Base-by-base conservation (phyloP, 805 yeast genomes). In the Candida chauliodis region DNA sequence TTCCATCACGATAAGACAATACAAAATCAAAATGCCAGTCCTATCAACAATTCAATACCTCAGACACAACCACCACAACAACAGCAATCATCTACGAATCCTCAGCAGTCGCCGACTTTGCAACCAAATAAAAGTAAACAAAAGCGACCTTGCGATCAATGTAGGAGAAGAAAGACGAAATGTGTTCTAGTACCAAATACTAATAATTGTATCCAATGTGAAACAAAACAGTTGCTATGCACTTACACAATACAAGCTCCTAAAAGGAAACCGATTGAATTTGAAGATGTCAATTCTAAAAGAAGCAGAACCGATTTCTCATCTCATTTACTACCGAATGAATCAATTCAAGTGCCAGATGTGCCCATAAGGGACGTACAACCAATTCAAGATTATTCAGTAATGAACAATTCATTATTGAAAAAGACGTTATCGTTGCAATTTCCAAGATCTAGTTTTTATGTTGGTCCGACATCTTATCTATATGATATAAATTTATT, bases 361-460 rank as follows among this genome's bases (percentile, higher is more conserved):
- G 73, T 66, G n/a, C 59, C 61, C 3, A 70, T 76, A 24, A 52
- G 82, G 38, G 79, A 75, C 27, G 73, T 67, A 18, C 68, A 71
- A 2, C 88, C 88, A 1, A 69, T 82, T 10, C 80, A 76, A 36
- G 90, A 84, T 55, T 83, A 84, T 56, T 72, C 86, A 1, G 56
- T 69, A 28, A 70, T 83, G 58, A 79, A 74, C 47, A 74, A 79
- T 43, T 79, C 87, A 3, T 58, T 83, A 18, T 67, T 83, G 46
- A 81, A 80, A 50, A 80, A 78, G 48, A 81, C 89, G 0, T 65
- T 81, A 22, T 75, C 85, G n/a, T 61, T 86, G 15, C 96, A 88
- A 55, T 87, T 81, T 51, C 96, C 98, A 1, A 67, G 96, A 41
- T 88, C 96, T 0, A 83, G 95, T 14, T 87, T 87, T 52, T 84